Base-by-base conservation (phyloP, 1,139 yeast genomes). In the Yamadazyma aaseri region DNA sequence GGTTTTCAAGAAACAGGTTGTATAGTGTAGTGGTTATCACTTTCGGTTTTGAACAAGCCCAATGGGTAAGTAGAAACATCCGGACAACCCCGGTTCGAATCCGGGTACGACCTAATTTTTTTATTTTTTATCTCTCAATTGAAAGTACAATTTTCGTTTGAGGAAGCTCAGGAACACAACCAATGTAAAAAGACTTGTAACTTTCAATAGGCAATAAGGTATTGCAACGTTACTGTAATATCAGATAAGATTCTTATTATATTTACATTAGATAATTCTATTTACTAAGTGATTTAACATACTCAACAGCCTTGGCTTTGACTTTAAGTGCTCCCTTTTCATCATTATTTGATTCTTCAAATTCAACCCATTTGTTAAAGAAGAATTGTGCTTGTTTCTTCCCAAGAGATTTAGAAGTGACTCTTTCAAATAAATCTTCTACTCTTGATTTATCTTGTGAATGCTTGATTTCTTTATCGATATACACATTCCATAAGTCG, bases 351-450 rank as follows among this genome's bases (percentile, higher is more conserved):
- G 73, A 73, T 53, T 84, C 90, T 62, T 89, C 97, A 53, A 68
- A 85, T 14, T 73, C 66, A 42, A 87, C 74, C 97, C 97, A 90
- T 56, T 92, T 92, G 52, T 81, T 86, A 67, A 89, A 90, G 74
- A 92, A 86, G 67, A 86, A 87, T 63, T 86, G 89, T 49, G 96
- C 97, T 63, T 89, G 97, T 58, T 90, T 92, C 60, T 83, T 77
- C n/a, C 85, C 73, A 39, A 90, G 61, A 60, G 85, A 86, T 59
- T 75, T 79, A 17, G 66, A 51, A 36, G 77, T 57, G 5, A 84
- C 87, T 56, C 97, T 78, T 60, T 89, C 96, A 52, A 89, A 90
- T 42, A 92, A 67, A 18, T 76, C 82, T 53, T 82, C 92, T 26
- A 80, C 82, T 56, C 79, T 79, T 45, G 69, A 67, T 58, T 77